Conservation (phyloP, 2,329 filamentous ascomycete genomes). For the Colletotrichum aenigma region DNA sequence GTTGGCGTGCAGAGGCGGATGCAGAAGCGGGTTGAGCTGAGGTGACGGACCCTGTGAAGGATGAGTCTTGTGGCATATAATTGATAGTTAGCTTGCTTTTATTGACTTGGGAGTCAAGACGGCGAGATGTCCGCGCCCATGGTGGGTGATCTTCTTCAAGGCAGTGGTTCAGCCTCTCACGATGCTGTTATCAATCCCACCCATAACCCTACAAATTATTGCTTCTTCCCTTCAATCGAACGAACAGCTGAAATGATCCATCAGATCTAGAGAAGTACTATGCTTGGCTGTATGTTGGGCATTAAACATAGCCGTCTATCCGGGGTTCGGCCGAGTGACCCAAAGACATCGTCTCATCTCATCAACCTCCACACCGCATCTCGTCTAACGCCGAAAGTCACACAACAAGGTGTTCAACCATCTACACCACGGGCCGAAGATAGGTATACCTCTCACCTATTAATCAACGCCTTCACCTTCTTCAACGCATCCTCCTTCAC, state of each 20-base stretch:
- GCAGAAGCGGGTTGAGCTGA: background rate
- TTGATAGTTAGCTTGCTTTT: background rate
- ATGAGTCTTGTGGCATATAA: background rate
- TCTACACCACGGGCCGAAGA: background rate
- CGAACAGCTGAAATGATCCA: rapidly evolving
- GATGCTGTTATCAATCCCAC: background rate
- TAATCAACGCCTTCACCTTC: background rate
- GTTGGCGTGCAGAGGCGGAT: background rate
- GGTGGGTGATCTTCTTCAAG: background rate
- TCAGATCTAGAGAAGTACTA: background rate
- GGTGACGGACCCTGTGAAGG: background rate
- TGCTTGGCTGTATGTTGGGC: background rate
- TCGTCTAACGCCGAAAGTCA: background rate
- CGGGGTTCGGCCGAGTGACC: background rate
- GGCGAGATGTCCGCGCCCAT: background rate
- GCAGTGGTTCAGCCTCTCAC: background rate
- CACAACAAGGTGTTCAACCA: background rate
- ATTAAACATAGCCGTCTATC: background rate
- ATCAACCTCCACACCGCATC: background rate
- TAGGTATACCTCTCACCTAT: background rate
- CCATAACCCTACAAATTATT: background rate
- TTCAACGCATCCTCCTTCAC: slow-evolving; percentile 49
- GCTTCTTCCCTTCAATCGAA: background rate
- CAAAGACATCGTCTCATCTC: background rate
- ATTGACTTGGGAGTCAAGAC: background rate